phyloP scores from a whole-genome alignment of 2,329 filamentous ascomycete genomes.

The Lachnellula subtilissima region DNA sequence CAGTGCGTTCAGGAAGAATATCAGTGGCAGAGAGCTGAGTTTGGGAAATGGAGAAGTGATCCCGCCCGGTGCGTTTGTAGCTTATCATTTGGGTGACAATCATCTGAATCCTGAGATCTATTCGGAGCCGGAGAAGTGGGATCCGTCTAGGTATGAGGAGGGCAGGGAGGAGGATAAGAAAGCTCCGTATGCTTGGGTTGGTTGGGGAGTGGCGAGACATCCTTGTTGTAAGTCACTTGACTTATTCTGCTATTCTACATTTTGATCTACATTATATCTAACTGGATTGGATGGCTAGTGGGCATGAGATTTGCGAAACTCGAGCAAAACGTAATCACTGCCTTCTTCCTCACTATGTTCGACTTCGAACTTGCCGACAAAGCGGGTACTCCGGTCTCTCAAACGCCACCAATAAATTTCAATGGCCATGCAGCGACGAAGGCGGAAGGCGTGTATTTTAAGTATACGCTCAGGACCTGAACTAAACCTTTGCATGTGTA shows the following conservation, averaged over 20 bases:
- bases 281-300: neutral
- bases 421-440: slow-evolving; percentile 39
- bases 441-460: slow-evolving; percentile 35
- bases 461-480: slow-evolving; percentile 25
- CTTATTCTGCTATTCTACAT: neutral
- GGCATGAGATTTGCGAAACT: slow-evolving; percentile 44
- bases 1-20: slow-evolving; percentile 48
- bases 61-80: slow-evolving; percentile 42
- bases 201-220: slow-evolving; percentile 19
- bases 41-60: slow-evolving; percentile 44
- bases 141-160: slow-evolving; percentile 45
- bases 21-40: slow-evolving; percentile 39
- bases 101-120: slow-evolving; percentile 47
- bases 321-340: slow-evolving; percentile 46
- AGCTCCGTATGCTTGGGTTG: slow-evolving; percentile 9
- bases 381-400: slow-evolving; percentile 30
- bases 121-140: slow-evolving; percentile 43
- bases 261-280: neutral
- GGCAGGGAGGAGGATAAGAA: slow-evolving; percentile 42
- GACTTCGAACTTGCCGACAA: slow-evolving; percentile 41
- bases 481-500: neutral
- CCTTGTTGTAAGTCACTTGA: slow-evolving; percentile 35
- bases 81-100: slow-evolving; percentile 43
- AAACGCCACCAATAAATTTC: slow-evolving; percentile 32
- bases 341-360: slow-evolving; percentile 46